Evolutionary conservation across 768 basidiomycete species (phyloP).

Genomic region (Vararia minispora): DNA sequence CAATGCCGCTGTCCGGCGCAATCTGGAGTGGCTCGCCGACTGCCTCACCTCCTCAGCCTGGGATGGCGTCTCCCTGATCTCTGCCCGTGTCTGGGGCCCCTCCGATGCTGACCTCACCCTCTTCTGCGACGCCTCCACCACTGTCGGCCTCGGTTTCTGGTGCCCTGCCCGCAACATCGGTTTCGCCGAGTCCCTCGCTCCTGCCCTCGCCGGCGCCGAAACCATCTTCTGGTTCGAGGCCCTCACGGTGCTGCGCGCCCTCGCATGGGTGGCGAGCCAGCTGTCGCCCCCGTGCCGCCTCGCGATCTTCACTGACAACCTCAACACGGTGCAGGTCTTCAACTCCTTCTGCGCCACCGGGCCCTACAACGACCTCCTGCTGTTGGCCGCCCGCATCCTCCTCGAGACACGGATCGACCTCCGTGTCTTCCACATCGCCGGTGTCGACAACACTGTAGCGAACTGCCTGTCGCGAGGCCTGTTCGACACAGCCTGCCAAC

Average conservation of each 20-base stretch:
- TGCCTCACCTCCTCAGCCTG: conserved; percentile 10
- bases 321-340: conserved; percentile 18
- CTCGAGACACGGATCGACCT: conserved; percentile 9
- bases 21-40: conserved; percentile 23
- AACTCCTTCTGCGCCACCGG: conserved; percentile 11
- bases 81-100: conserved; percentile 6
- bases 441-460: conserved; percentile 14
- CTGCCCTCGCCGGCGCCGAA: not conserved
- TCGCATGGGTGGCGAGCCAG: not conserved
- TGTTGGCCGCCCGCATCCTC: conserved; percentile 7
- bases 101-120: conserved; percentile 7
- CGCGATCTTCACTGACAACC: conserved; percentile 17
- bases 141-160: conserved; percentile 16
- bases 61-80: conserved; percentile 7
- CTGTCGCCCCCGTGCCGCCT: conserved; percentile 5
- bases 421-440: conserved; percentile 17
- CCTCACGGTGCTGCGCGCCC: conserved; percentile 3
- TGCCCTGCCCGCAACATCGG: conserved; percentile 5
- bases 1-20: conserved; percentile 18
- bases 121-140: conserved; percentile 16
- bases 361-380: conserved; percentile 13
- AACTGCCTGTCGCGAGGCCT: conserved; percentile 15
- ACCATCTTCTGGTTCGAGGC: conserved; percentile 9
- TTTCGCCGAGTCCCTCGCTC: not conserved
- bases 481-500: not conserved